phyloP scores from a whole-genome alignment of 78 protist genomes.

The Creolimax fragrantissima region DNA sequence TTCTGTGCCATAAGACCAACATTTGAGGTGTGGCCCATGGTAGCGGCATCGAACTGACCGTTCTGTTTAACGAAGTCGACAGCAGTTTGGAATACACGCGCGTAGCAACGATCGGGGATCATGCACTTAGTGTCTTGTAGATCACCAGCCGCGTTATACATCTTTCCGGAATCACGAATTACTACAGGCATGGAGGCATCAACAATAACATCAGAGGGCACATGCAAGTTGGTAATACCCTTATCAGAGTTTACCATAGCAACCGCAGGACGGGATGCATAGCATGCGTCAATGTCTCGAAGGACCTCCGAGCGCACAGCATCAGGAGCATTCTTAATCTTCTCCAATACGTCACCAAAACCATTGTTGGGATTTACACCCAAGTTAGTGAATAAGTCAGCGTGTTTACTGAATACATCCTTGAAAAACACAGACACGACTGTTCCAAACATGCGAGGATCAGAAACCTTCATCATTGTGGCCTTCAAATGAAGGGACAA shows the following conservation, averaged over 20 bases:
- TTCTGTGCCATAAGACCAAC: slow-evolving; percentile 10
- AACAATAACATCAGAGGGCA: slow-evolving; percentile 14
- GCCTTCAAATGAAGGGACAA: slow-evolving; percentile 22
- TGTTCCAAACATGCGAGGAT: slow-evolving; percentile 21
- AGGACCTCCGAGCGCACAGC: not conserved
- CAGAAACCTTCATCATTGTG: slow-evolving; percentile 23
- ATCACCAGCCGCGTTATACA: slow-evolving; percentile 7
- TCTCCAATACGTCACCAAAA: slow-evolving; percentile 22
- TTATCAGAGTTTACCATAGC: slow-evolving; percentile 2
- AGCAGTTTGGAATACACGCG: slow-evolving; percentile 1
- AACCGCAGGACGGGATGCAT: not conserved
- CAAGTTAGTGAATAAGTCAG: not conserved
- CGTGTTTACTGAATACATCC: slow-evolving; percentile 17
- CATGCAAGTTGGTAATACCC: slow-evolving; percentile 21
- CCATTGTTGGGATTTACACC: slow-evolving; percentile 14
- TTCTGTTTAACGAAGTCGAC: slow-evolving; percentile 21
- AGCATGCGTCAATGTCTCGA: not conserved
- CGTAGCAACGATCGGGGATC: slow-evolving; percentile 21
- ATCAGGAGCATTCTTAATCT: slow-evolving; percentile 8
- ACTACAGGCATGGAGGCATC: slow-evolving; percentile 25
- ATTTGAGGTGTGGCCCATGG: slow-evolving; percentile 15
- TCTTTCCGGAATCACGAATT: slow-evolving; percentile 24
- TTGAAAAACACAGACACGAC: not conserved
- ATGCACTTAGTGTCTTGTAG: slow-evolving; percentile 22
- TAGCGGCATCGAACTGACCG: slow-evolving; percentile 17